These are phyloP conservation scores for Penicillium atrosanguineum DNA, from an alignment of 495 filamentous ascomycete species.

Conservation along the genomic window DNA sequence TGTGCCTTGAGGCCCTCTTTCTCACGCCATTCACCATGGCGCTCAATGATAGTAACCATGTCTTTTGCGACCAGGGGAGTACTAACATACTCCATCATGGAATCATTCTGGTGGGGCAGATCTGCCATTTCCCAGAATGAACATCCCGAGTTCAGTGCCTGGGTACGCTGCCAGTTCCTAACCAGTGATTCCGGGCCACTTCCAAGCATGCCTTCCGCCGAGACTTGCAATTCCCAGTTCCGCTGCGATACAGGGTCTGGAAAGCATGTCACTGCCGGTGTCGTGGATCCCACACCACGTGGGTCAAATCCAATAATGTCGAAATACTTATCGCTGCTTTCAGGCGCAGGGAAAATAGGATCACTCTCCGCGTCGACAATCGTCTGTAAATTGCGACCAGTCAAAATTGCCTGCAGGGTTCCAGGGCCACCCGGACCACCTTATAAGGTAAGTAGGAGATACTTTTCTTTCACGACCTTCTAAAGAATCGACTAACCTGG, in stretches of 20 bases:
- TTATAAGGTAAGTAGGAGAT: neutral
- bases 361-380: conserved; percentile 39
- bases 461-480: too few species aligned
- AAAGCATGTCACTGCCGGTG: conserved; percentile 49
- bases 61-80: conserved; percentile 48
- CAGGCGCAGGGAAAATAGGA: conserved; percentile 5
- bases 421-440: conserved; percentile 55
- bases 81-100: conserved; percentile 47
- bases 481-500: conserved; percentile 32
- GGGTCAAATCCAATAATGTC: conserved; percentile 59
- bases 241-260: conserved; percentile 35
- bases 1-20: conserved; percentile 31
- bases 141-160: conserved; percentile 41
- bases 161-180: conserved; percentile 49
- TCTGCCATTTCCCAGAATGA: conserved; percentile 29
- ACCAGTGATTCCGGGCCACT: conserved; percentile 31
- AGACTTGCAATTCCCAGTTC: conserved; percentile 39
- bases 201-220: conserved; percentile 44
- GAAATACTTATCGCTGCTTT: conserved; percentile 37
- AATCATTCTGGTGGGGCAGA: conserved; percentile 21
- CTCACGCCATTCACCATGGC: conserved; percentile 45
- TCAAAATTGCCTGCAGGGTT: conserved; percentile 32
- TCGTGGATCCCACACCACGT: conserved; percentile 51
- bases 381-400: conserved; percentile 39
- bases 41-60: conserved; percentile 52